Percentiles rank a stretch among this genome's conserved stretches.
Conservation (phyloP, 73 alveolate genomes). For the Paramecium sexaurelia region DNA sequence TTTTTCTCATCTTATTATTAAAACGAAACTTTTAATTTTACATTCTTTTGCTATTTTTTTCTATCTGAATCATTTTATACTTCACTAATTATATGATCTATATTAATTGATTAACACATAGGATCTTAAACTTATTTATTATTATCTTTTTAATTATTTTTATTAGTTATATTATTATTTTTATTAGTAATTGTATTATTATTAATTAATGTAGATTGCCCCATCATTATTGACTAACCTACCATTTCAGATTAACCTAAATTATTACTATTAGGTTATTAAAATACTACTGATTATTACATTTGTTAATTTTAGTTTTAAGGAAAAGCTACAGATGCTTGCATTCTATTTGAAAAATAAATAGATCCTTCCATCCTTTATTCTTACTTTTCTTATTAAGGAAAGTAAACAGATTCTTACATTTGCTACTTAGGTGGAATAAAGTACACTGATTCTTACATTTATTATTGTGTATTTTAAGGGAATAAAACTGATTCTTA, state of each 20-base stretch:
- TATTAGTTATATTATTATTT: neutral
- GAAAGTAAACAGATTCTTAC: slow-evolving; percentile 19
- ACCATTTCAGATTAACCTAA: neutral
- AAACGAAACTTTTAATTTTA: neutral
- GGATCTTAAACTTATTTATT: neutral
- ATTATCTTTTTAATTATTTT: neutral
- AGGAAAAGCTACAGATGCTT: neutral
- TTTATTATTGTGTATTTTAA: neutral
- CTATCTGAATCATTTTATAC: neutral
- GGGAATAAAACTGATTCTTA: neutral
- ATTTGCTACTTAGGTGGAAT: neutral
- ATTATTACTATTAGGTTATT: neutral
- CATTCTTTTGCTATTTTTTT: neutral
- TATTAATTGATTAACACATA: neutral
- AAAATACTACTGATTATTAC: neutral
- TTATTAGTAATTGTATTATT: neutral
- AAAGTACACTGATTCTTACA: neutral
- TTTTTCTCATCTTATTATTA: neutral
- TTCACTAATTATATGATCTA: neutral
- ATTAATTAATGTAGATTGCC: neutral
- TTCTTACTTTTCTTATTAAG: neutral
- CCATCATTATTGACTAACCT: slow-evolving; percentile 32
- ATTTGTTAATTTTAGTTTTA: neutral
- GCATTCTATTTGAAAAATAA: neutral
- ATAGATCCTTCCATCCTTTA: neutral